These are phyloP conservation scores for Ananas comosus DNA, from an alignment of 176 grass and related monocot species.

Conservation along the genomic window DNA sequence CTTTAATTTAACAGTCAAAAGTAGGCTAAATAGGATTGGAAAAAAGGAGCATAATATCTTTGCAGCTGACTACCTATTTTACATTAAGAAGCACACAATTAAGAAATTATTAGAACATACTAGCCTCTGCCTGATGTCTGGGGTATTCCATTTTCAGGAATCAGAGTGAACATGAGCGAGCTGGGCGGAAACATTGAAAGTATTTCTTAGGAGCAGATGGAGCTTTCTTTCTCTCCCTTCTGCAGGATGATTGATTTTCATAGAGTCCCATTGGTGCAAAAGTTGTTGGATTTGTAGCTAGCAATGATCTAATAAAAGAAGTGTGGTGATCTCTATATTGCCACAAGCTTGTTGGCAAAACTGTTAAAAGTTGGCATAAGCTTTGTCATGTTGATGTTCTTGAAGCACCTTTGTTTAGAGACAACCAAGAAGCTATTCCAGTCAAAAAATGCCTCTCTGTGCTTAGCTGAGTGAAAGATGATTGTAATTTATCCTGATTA, in stretches of 20 bases:
- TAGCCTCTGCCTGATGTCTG: conserved; percentile 2
- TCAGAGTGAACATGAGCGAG: neutral
- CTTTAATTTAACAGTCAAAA: neutral
- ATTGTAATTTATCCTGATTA: neutral
- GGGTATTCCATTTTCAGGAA: neutral
- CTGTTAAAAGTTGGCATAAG: neutral
- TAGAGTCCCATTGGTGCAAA: neutral
- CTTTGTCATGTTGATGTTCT: neutral
- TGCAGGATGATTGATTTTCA: neutral
- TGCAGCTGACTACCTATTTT: neutral
- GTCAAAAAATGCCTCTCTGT: neutral
- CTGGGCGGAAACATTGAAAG: neutral
- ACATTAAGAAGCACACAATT: neutral
- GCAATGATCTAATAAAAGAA: neutral
- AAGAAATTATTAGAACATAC: neutral
- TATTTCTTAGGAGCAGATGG: neutral
- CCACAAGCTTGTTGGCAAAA: neutral
- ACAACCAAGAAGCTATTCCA: neutral
- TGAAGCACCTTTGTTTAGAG: neutral
- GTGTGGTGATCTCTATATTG: neutral
- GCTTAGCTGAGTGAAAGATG: neutral
- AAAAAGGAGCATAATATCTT: neutral
- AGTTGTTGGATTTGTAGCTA: conserved; percentile 4
- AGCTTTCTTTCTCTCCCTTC: neutral
- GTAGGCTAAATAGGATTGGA: neutral